Percentiles rank a stretch among this genome's conserved stretches.
Conservation (phyloP, 2,329 filamentous ascomycete species). For the Dendryphion nanum region DNA sequence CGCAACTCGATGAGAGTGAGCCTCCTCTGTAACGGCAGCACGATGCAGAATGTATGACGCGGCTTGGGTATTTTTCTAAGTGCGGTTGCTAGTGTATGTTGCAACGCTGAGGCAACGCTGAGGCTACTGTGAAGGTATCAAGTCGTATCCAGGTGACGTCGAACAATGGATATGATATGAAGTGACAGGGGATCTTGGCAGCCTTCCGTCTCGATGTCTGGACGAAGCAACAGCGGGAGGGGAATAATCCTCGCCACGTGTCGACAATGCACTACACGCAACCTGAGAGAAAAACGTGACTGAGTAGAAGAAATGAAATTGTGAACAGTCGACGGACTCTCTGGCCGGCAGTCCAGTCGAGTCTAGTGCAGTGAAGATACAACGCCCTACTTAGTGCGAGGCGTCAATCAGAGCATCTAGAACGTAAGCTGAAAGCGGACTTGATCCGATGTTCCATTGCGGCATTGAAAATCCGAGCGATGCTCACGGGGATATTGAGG, state of each 20-base stretch:
- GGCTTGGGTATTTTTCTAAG: slow-evolving; percentile 8
- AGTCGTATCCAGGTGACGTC: slow-evolving; percentile 14
- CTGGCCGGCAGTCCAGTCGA: no score
- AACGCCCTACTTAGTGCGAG: no score
- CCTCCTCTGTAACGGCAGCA: no score
- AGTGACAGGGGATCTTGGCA: slow-evolving; percentile 23
- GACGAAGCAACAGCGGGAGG: slow-evolving; percentile 5
- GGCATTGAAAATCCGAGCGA: slow-evolving; percentile 3
- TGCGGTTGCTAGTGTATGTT: slow-evolving; percentile 12
- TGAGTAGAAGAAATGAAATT: no score
- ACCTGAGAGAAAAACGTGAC: no score
- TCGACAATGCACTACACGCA: slow-evolving; percentile 16
- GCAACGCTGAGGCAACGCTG: slow-evolving; percentile 13
- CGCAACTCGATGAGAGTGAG: no score
- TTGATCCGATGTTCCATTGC: slow-evolving; percentile 10
- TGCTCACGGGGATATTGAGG: slow-evolving; percentile 19
- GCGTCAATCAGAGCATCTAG: not conserved
- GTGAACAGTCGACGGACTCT: no score
- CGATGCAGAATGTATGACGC: no score
- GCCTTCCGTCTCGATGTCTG: slow-evolving; percentile 10
- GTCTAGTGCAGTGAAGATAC: no score
- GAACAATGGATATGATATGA: slow-evolving; percentile 8
- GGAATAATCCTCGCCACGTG: slow-evolving; percentile 21
- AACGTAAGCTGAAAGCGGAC: not conserved
- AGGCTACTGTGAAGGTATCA: slow-evolving; percentile 2